phyloP scores from a whole-genome alignment of 2,329 filamentous ascomycete genomes.

The Beauveria medogensis region DNA sequence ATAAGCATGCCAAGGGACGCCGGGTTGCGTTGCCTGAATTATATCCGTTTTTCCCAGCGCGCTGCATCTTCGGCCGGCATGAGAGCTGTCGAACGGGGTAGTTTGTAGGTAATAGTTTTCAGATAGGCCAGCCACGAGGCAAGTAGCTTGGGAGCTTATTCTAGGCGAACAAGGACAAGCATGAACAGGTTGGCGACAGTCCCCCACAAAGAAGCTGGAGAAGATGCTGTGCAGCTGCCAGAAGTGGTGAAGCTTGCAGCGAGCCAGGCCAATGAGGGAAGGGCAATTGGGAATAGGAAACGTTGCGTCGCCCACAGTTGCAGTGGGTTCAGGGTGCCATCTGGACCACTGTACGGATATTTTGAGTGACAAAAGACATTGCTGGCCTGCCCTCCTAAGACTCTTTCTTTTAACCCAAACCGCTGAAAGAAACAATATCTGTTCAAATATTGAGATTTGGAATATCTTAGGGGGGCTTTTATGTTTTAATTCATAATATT shows the following conservation, averaged over 20 bases:
- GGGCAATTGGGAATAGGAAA: slow-evolving; percentile 10
- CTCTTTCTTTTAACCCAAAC: too few relatives aligned
- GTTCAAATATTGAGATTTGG: too few relatives aligned
- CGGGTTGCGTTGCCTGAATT: neutral
- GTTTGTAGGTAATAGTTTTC: slow-evolving; percentile 8
- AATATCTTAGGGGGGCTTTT: too few relatives aligned
- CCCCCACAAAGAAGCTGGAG: neutral
- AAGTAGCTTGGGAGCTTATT: neutral
- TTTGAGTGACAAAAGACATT: too few relatives aligned
- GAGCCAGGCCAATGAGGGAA: slow-evolving; percentile 3
- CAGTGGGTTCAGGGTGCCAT: neutral
- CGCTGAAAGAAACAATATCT: too few relatives aligned
- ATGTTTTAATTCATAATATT: too few relatives aligned
- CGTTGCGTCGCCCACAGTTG: slow-evolving; percentile 10
- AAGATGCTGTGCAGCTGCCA: neutral
- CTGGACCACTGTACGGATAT: neutral
- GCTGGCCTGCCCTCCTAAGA: too few relatives aligned
- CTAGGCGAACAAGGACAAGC: neutral
- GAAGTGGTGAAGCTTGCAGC: slow-evolving; percentile 3
- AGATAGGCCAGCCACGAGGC: neutral
- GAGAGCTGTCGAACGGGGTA: neutral
- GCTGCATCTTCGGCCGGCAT: neutral
- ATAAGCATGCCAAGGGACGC: neutral
- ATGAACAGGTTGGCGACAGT: neutral
- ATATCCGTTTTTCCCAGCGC: neutral